Evolutionary conservation across 108 stramenopile species (phyloP).

Genomic region (Nannochloropsis oceanica): DNA sequence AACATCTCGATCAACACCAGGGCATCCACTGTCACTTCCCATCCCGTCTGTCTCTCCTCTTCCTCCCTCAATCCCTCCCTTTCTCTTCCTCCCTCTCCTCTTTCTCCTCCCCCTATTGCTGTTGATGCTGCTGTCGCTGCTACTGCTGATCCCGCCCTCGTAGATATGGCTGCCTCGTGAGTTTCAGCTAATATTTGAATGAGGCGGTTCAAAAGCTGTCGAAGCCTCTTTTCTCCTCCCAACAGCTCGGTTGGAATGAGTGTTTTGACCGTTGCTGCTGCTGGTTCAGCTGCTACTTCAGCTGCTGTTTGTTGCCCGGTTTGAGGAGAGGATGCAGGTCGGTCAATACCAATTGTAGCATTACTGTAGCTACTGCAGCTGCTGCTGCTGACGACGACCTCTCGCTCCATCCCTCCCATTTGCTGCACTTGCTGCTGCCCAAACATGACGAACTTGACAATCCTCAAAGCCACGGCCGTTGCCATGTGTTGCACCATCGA

Average conservation of each 20-base stretch:
- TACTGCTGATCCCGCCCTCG: no score
- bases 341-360: not conserved
- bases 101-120: no score
- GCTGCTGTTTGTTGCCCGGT: not conserved
- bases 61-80: not conserved
- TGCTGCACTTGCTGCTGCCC: not conserved
- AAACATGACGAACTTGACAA: conserved; percentile 17
- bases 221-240: not conserved
- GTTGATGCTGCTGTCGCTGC: no score
- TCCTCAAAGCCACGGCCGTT: conserved; percentile 12
- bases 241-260: not conserved
- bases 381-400: not conserved
- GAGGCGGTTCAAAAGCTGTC: not conserved
- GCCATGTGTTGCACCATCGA: conserved; percentile 1
- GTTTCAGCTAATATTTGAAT: not conserved
- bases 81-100: no score
- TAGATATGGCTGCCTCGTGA: not conserved
- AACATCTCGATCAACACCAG: not conserved
- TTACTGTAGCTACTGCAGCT: no score
- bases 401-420: not conserved
- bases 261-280: not conserved
- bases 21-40: not conserved
- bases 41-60: not conserved
- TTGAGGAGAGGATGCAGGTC: not conserved
- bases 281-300: not conserved